A percentile compares a stretch with the other conserved stretches of the same genome.
phyloP scores from a whole-genome alignment of 1,284 basidiomycete species.

The Cryptococcus neoformans region DNA sequence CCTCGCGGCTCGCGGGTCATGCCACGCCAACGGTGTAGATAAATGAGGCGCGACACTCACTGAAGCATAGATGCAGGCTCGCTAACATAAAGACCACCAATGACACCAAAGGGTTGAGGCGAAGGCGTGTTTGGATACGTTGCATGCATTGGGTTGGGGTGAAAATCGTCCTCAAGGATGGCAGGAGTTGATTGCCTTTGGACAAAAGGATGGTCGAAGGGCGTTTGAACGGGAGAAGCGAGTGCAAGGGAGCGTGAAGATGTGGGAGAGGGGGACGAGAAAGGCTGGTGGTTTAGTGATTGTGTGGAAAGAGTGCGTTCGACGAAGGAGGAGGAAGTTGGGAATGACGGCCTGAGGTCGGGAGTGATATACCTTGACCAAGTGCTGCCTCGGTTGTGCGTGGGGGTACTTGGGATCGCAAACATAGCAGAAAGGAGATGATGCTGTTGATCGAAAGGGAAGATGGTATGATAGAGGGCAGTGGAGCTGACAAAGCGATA shows the following conservation, averaged over 20 bases:
- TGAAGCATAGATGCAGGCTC: constrained; percentile 17
- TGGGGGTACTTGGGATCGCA: constrained; percentile 15
- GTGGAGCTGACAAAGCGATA: no score
- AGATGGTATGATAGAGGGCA: no score
- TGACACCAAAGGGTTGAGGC: constrained; percentile 23
- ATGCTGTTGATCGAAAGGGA: no score
- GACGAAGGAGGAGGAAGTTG: constrained; percentile 7
- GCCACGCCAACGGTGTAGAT: neutral
- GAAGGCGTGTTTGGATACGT: constrained; percentile 28
- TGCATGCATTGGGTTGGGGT: constrained; percentile 12
- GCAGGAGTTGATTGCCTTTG: constrained; percentile 13
- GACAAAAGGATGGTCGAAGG: constrained; percentile 5
- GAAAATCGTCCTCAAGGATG: constrained; percentile 4
- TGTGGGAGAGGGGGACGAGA: neutral
- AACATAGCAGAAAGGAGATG: constrained; percentile 19
- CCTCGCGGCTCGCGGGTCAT: no score
- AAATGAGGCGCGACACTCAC: constrained; percentile 14
- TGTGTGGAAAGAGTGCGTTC: constrained; percentile 12
- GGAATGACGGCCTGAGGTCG: constrained; percentile 4
- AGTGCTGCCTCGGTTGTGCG: constrained; percentile 5
- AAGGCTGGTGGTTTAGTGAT: neutral
- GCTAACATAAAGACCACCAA: constrained; percentile 19
- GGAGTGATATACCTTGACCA: constrained; percentile 27
- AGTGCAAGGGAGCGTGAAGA: neutral
- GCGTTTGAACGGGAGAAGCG: neutral